These are phyloP conservation scores for Calonectria ilicicola DNA, from an alignment of 2,329 filamentous ascomycete genomes.

Conservation along the genomic window DNA sequence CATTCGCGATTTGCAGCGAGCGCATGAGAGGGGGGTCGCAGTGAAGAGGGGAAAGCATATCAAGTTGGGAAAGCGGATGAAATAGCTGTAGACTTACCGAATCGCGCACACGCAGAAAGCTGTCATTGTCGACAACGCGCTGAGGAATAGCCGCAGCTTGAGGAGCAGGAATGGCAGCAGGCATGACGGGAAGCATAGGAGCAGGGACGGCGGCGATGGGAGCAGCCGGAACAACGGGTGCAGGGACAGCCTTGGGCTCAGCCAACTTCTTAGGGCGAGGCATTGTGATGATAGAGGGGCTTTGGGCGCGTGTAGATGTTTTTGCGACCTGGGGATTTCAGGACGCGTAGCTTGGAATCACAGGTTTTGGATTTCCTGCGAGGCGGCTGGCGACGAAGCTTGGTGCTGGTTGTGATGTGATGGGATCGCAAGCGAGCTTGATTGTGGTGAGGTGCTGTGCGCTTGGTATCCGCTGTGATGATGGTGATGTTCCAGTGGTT, in stretches of 20 bases:
- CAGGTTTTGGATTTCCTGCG: conserved; percentile 4
- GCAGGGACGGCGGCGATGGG: conserved; percentile 48
- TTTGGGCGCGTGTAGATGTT: conserved; percentile 7
- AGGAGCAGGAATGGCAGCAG: conserved; percentile 30
- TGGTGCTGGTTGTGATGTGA: conserved; percentile 12
- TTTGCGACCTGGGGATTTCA: conserved; percentile 9
- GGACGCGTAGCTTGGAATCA: conserved; percentile 6
- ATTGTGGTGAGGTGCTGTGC: conserved; percentile 33
- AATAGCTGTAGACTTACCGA: conserved; percentile 69
- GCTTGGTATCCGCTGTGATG: conserved; percentile 31
- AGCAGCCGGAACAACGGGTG: conserved; percentile 23
- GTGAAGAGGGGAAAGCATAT: neutral
- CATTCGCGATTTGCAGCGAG: neutral
- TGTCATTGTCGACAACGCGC: conserved; percentile 73
- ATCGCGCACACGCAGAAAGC: conserved; percentile 84
- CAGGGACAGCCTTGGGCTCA: conserved; percentile 50
- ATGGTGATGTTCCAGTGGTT: conserved; percentile 43
- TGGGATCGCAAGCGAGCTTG: conserved; percentile 22
- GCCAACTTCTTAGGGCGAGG: conserved; percentile 60
- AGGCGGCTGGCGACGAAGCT: neutral
- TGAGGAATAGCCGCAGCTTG: conserved; percentile 39
- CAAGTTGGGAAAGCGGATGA: conserved; percentile 25
- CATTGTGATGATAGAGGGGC: conserved; percentile 48
- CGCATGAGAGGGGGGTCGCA: neutral
- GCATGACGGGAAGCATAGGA: conserved; percentile 54